Conservation (phyloP, 1,284 basidiomycete species). For the Inonotus obliquus region DNA sequence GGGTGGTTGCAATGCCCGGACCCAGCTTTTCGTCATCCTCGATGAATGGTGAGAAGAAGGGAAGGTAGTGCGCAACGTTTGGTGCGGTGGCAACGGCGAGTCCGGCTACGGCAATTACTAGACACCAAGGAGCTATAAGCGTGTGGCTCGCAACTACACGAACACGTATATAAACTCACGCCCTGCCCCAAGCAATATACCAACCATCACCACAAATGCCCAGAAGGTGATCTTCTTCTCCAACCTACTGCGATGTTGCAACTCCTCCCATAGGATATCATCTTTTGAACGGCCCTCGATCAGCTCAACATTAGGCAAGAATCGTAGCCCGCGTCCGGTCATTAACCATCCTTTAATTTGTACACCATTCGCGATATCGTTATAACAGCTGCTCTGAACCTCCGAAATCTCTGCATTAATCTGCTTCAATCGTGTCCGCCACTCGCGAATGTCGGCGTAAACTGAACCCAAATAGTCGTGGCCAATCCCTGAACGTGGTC, state of each 20-base stretch:
- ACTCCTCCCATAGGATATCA: slow-evolving; percentile 73
- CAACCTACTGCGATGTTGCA: slow-evolving; percentile 52
- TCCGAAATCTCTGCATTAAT: slow-evolving; percentile 68
- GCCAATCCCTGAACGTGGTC: slow-evolving; percentile 62
- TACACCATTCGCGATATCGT: slow-evolving; percentile 63
- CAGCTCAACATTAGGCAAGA: slow-evolving; percentile 57
- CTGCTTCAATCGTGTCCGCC: slow-evolving; percentile 62
- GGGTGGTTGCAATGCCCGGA: slow-evolving; percentile 58
- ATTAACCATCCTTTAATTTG: slow-evolving; percentile 73
- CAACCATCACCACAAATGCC: slow-evolving; percentile 45
- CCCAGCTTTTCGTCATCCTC: slow-evolving; percentile 42
- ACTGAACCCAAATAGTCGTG: slow-evolving; percentile 59
- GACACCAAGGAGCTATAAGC: slow-evolving; percentile 22
- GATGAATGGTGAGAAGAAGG: slow-evolving; percentile 56
- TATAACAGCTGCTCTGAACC: slow-evolving; percentile 59
- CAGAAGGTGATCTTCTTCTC: slow-evolving; percentile 48
- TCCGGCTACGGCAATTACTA: slow-evolving; percentile 67
- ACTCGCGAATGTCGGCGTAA: slow-evolving; percentile 62
- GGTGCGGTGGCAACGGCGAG: slow-evolving; percentile 64
- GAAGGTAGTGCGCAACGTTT: slow-evolving; percentile 63
- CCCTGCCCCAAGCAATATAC: slow-evolving; percentile 49
- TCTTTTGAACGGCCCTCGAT: slow-evolving; percentile 77
- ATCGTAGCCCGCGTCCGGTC: slow-evolving; percentile 61
- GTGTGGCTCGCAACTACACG: background rate
- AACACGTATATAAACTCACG: slow-evolving; percentile 42